A percentile compares a stretch with the other conserved stretches of the same genome.
Conservation (phyloP, 768 basidiomycete genomes). For the Dendrothele bispora region DNA sequence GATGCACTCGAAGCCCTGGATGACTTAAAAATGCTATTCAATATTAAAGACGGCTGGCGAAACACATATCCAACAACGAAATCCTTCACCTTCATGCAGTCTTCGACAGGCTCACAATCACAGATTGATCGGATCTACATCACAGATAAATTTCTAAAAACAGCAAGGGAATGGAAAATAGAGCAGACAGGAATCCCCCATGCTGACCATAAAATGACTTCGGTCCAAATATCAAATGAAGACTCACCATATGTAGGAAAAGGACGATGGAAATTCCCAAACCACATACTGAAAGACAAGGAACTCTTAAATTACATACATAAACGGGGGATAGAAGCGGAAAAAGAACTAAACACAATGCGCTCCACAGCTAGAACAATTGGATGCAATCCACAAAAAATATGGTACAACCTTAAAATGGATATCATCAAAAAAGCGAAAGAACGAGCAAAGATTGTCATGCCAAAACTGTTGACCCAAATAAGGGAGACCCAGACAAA, state of each 20-base stretch:
- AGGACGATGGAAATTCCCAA: conserved; percentile 31
- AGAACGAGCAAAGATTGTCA: conserved; percentile 7
- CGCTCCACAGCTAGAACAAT: conserved; percentile 1
- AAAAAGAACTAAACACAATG: conserved; percentile 4
- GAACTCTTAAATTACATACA: conserved; percentile 6
- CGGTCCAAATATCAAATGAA: conserved; percentile 16
- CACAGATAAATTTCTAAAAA: conserved; percentile 6
- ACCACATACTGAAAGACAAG: conserved; percentile 17
- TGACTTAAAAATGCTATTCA: conserved; percentile 15
- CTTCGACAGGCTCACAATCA: conserved; percentile 17
- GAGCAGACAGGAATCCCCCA: conserved; percentile 11
- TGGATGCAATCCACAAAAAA: conserved; percentile 7
- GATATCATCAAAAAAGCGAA: conserved; percentile 3
- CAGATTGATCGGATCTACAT: conserved; percentile 38
- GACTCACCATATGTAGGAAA: conserved; percentile 25
- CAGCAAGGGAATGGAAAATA: conserved; percentile 26
- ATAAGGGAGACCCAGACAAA: conserved; percentile 2
- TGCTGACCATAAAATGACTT: conserved; percentile 33
- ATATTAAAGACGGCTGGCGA: conserved; percentile 34
- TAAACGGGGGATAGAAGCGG: not conserved
- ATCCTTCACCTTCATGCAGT: conserved; percentile 27
- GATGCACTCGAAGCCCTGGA: conserved; percentile 13
- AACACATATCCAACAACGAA: conserved; percentile 14
- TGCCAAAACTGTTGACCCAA: conserved; percentile 4
- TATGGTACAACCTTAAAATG: conserved; percentile 8